Conservation (phyloP, 1,139 yeast species). For the Saccharomycopsis crataegensis region DNA sequence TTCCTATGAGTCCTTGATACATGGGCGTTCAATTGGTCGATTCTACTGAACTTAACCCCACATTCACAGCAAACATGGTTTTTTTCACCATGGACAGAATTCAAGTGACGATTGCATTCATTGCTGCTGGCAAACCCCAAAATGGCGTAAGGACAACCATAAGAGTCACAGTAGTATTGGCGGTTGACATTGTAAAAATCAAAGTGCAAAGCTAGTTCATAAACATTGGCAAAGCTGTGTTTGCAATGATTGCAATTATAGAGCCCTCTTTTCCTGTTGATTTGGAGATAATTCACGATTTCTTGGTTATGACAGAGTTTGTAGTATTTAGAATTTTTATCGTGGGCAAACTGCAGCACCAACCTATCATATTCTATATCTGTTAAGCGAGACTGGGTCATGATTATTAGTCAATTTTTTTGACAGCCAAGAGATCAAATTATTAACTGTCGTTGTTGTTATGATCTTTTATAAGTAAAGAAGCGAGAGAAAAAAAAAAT, state of each 20-base stretch:
- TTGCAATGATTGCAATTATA: conserved; percentile 19
- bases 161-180: conserved; percentile 5
- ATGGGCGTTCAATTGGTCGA: conserved; percentile 18
- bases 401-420: too few species aligned
- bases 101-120: conserved; percentile 15
- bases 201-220: conserved; percentile 17
- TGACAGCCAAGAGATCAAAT: too few species aligned
- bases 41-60: conserved; percentile 8
- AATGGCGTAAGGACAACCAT: conserved; percentile 15
- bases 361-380: too few species aligned
- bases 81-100: conserved; percentile 16
- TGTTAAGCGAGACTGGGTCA: too few species aligned
- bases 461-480: too few species aligned
- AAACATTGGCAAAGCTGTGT: conserved; percentile 4
- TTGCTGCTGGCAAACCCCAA: conserved; percentile 13
- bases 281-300: conserved; percentile 9
- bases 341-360: conserved; percentile 3
- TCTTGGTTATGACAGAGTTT: background rate
- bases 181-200: conserved; percentile 11
- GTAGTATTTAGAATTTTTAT: background rate
- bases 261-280: conserved; percentile 16
- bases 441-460: too few species aligned
- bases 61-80: conserved; percentile 11
- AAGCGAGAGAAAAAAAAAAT: too few species aligned
- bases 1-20: conserved; percentile 14